These are phyloP conservation scores for Pythium aquatile DNA, from an alignment of 352 stramenopile genomes.

Conservation along the genomic window DNA sequence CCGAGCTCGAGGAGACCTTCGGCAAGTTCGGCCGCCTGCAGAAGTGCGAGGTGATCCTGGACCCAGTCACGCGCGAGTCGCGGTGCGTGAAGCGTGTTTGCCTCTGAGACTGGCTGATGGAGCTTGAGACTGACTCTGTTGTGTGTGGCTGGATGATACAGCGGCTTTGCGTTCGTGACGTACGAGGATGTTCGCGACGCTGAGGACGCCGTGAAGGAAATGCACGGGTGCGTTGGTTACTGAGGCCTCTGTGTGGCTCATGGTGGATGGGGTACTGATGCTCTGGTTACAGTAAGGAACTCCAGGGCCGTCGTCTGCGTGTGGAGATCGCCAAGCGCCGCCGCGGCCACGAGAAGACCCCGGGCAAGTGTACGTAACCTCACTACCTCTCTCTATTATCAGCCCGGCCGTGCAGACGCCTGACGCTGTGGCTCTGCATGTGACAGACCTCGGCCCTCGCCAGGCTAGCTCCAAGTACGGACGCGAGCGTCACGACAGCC, in stretches of 20 bases:
- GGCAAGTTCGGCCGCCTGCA: slow-evolving; percentile 67
- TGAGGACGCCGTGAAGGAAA: slow-evolving; percentile 72
- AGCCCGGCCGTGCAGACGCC: background rate
- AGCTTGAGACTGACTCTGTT: background rate
- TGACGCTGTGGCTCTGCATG: background rate
- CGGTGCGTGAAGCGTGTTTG: slow-evolving; percentile 32
- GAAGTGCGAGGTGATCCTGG: slow-evolving; percentile 81
- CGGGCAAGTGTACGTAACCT: slow-evolving; percentile 65
- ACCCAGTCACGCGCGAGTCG: slow-evolving; percentile 74
- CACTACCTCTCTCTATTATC: background rate
- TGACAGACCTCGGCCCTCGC: slow-evolving; percentile 63
- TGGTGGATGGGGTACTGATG: background rate
- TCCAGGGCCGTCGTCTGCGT: slow-evolving; percentile 66
- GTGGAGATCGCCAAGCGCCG: slow-evolving; percentile 83
- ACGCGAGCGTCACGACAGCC: slow-evolving; percentile 18
- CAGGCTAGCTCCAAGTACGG: slow-evolving; percentile 79
- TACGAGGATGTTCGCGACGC: slow-evolving; percentile 77
- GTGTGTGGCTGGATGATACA: slow-evolving; percentile 15
- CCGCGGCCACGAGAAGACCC: slow-evolving; percentile 80
- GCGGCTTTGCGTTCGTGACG: slow-evolving; percentile 76
- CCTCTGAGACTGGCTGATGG: background rate
- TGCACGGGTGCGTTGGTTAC: slow-evolving; percentile 59
- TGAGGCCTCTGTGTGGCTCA: background rate
- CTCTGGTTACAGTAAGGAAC: slow-evolving; percentile 54
- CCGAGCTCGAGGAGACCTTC: slow-evolving; percentile 71